A percentile compares a stretch with the other conserved stretches of the same genome.
These are phyloP conservation scores for Dactylellina drechsleri DNA, from an alignment of 2,329 filamentous ascomycete genomes.

Conservation along the genomic window DNA sequence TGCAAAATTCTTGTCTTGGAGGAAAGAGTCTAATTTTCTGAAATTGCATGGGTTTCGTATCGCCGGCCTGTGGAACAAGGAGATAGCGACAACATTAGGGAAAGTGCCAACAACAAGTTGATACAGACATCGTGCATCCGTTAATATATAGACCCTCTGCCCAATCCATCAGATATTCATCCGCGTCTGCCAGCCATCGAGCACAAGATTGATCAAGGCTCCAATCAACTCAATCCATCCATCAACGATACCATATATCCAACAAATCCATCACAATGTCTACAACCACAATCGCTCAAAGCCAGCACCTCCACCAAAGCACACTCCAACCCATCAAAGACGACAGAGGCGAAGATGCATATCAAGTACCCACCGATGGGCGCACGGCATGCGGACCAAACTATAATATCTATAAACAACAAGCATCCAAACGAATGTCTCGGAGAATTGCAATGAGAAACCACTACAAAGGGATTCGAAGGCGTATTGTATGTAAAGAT, in stretches of 20 bases:
- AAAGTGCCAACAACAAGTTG: too few species aligned
- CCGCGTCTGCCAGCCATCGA: too few species aligned
- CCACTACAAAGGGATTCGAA: too few species aligned
- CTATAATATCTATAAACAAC: neutral
- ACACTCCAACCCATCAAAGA: conserved; percentile 3
- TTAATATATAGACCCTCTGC: too few species aligned
- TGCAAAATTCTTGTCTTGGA: too few species aligned
- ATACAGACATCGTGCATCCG: too few species aligned
- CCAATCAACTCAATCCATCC: too few species aligned
- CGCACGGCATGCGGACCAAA: neutral
- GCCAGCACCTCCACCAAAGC: too few species aligned
- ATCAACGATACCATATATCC: conserved; percentile 6
- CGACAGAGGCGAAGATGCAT: conserved; percentile 26
- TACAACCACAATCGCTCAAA: neutral
- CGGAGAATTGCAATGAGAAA: too few species aligned
- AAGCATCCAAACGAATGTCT: conserved; percentile 7
- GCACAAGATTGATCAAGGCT: too few species aligned
- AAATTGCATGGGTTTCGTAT: neutral
- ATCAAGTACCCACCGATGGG: conserved; percentile 17
- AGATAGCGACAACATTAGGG: neutral
- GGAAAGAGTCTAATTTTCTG: neutral
- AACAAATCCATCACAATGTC: neutral
- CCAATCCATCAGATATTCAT: too few species aligned
- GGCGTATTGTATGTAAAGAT: too few species aligned
- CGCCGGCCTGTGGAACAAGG: conserved; percentile 13